Evolutionary conservation across 495 filamentous ascomycete genomes (phyloP).

Genomic region (Lepidopterella palustris): DNA sequence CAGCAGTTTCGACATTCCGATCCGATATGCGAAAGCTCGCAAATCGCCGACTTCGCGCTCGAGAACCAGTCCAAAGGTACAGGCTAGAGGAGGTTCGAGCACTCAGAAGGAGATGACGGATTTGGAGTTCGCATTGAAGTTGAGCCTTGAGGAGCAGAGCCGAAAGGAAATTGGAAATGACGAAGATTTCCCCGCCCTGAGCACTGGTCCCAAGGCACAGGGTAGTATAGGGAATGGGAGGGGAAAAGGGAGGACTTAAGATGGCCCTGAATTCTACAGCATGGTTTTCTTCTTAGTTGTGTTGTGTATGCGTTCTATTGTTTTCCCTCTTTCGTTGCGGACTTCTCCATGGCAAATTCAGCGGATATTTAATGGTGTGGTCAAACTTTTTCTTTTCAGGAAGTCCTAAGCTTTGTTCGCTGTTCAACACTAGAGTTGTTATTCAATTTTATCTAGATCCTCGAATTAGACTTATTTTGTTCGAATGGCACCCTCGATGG

Average conservation of each 20-base stretch:
- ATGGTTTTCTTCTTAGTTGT: too few relatives aligned
- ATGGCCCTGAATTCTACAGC: too few relatives aligned
- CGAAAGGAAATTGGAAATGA: constrained; percentile 31
- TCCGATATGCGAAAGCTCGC: constrained; percentile 34
- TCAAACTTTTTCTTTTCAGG: neutral
- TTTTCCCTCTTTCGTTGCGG: neutral
- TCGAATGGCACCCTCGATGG: too few relatives aligned
- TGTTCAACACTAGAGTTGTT: neutral
- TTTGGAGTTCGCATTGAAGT: constrained; percentile 72
- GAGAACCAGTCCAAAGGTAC: constrained; percentile 12
- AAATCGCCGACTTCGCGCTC: constrained; percentile 23
- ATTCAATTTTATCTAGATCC: neutral
- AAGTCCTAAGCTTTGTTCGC: neutral
- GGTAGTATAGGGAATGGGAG: constrained; percentile 43
- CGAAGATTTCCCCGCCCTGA: constrained; percentile 50
- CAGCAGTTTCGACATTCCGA: constrained; percentile 32
- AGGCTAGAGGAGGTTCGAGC: constrained; percentile 18
- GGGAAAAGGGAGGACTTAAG: constrained; percentile 40
- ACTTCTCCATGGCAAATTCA: neutral
- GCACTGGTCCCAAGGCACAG: constrained; percentile 34
- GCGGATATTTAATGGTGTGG: neutral
- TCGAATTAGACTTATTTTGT: too few relatives aligned
- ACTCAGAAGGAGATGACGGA: constrained; percentile 57
- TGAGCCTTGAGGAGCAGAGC: constrained; percentile 78
- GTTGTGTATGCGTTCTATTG: neutral